phyloP scores from a whole-genome alignment of 257 asterid genomes.

The Coffea eugenioides region DNA sequence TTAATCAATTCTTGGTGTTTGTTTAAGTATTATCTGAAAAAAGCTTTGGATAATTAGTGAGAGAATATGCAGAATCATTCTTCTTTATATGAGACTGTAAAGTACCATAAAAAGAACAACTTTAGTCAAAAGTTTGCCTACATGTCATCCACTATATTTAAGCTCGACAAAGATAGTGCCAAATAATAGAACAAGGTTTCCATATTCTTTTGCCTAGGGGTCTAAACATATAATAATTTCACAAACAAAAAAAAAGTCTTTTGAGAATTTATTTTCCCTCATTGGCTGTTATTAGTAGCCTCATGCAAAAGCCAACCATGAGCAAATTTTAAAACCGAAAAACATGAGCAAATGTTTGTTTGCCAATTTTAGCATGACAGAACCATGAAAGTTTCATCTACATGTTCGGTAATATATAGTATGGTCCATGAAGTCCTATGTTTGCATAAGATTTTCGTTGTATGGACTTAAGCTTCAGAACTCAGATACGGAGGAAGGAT shows the following conservation, averaged over 20 bases:
- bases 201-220: neutral
- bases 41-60: neutral
- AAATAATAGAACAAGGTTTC: neutral
- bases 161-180: neutral
- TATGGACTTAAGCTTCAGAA: neutral
- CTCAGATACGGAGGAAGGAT: neutral
- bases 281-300: neutral
- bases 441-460: no score
- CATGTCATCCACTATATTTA: slow-evolving; percentile 26
- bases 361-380: neutral
- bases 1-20: slow-evolving; percentile 21
- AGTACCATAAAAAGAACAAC: slow-evolving; percentile 13
- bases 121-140: slow-evolving; percentile 16
- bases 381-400: neutral
- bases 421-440: neutral
- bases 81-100: slow-evolving; percentile 16
- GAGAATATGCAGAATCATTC: slow-evolving; percentile 33
- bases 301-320: neutral
- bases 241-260: neutral
- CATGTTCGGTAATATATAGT: neutral
- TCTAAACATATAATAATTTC: no score
- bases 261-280: neutral
- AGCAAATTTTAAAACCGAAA: no score
- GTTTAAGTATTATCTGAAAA: slow-evolving; percentile 13
- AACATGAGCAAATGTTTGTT: neutral